phyloP scores from a whole-genome alignment of 257 asterid genomes.

The Striga asiatica region DNA sequence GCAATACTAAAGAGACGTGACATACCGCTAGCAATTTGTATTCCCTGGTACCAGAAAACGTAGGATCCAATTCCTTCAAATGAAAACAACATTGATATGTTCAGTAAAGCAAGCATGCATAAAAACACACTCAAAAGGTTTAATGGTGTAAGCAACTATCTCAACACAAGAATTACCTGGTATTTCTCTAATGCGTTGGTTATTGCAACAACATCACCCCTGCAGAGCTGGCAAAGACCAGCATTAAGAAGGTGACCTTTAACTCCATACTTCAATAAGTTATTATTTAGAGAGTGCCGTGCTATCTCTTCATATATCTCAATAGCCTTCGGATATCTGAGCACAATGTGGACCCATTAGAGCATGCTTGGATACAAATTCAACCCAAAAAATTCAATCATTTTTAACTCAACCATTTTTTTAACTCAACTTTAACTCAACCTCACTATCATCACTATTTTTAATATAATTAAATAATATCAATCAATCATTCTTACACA shows the following conservation, averaged over 20 bases:
- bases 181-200: constrained; percentile 81
- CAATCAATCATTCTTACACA: no score
- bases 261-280: constrained; percentile 91
- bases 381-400: no score
- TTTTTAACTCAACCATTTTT: no score
- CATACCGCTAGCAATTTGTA: constrained; percentile 69
- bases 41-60: constrained; percentile 92
- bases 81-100: constrained; percentile 1
- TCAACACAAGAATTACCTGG: constrained; percentile 45
- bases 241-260: constrained; percentile 98
- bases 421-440: no score
- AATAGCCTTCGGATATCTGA: constrained; percentile 76
- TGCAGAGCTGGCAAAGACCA: constrained; percentile 96
- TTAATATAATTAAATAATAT: no score
- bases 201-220: constrained; percentile 84
- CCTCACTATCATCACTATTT: no score
- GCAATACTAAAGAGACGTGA: constrained; percentile 7
- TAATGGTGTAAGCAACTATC: background rate
- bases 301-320: constrained; percentile 93
- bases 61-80: constrained; percentile 87
- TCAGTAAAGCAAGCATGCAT: background rate
- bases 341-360: constrained; percentile 13
- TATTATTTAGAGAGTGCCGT: constrained; percentile 69
- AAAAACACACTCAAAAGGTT: background rate
- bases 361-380: constrained; percentile 9